Base-by-base conservation (phyloP, 2,329 filamentous ascomycete species). In the Esteya vermicola region DNA sequence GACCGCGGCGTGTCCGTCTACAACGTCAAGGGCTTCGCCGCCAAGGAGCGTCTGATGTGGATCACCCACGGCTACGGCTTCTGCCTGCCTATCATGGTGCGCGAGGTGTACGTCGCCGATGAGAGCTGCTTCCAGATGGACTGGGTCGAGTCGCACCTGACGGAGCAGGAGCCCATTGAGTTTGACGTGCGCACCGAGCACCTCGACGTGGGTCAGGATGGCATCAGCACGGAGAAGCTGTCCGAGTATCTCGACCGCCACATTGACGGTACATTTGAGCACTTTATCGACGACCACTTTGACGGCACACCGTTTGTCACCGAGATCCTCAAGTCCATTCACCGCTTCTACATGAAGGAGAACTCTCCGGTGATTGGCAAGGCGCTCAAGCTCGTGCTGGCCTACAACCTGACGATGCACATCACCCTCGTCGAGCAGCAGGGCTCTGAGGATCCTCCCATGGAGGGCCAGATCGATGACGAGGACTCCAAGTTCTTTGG, bases 61-160 rank as follows among this genome's bases (percentile, higher is more conserved):
- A 86, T 96, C 59, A 95, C 89, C 10, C 89, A 96, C 57, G 89
- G 89, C 26, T 96, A 95, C 53, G 89, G 89, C 35, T 89, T 93
- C 59, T 84, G 85, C 52, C 72, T 96, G 38, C 88, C 89, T 28
- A 84, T 96, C 59, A 86, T 82, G 67, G 89, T 91, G 40, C 85
- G 89, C 44, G 88, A 95, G 61, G 86, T 96, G 31, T 94, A 78
- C 50, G 88, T 96, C 18, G 78, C 80, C 38, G 86, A 96, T 48
- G 85, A 93, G 50, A 84, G 83, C 61, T 93, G 85, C 67, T 93
- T 96, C 64, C 78, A 81, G 48, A 72, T 95, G 39, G 86, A 95
- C 61, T 96, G 89, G 89, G 78, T 89, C 39, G 89, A 96, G 68
- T 79, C 79, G 6, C 72, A 76, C 45, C 68, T 84, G 41, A 54